Base-by-base conservation (phyloP, 441 rosid species). In the Corymbia calophylla region DNA sequence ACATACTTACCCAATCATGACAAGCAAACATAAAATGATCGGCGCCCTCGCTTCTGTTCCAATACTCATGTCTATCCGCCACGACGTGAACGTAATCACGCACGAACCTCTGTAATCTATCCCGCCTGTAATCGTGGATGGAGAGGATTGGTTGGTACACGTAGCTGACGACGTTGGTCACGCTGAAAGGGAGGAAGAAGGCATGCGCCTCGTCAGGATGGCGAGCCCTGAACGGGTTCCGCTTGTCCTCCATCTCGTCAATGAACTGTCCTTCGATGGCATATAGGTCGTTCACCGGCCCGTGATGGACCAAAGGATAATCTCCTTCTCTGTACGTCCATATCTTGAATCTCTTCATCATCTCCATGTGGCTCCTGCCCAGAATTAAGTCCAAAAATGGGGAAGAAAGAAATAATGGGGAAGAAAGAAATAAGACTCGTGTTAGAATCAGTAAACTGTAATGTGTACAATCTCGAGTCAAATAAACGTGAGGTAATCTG, bases 311-410 rank as follows among this genome's bases (percentile, higher is more conserved):
- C 16, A 96, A 85, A 27, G 98, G 97, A n/a, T 60, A 89, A 49
- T 94, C 94, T 32, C 98, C 98, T 92, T 96, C 98, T 86, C 70
- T 91, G 90, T 96, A 95, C 7, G 89, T 89, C 97, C 98, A 96
- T 49, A 95, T 89, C 91, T 93, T 95, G 88, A 96, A 93, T 86
- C 90, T 92, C 92, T 94, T 94, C 92, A 91, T 92, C 98, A 95
- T 96, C 89, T 94, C 95, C 53, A 89, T 90, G 85, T 94, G 95
- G 80, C 97, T 95, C 92, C 96, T 94, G 92, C 60, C 62, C 16
- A 44, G 66, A 13, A 32, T 73, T 21, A 39, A 39, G 49, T 73
- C 82, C 82, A 39, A 39, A 73, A 19, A 21, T 21, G 82, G 49
- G 5, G 1, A 21, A 39, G 49, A 73, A 39, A 73, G 49, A 32